Conservation (phyloP, 108 stramenopile species). For the Epithemia pelagica region DNA sequence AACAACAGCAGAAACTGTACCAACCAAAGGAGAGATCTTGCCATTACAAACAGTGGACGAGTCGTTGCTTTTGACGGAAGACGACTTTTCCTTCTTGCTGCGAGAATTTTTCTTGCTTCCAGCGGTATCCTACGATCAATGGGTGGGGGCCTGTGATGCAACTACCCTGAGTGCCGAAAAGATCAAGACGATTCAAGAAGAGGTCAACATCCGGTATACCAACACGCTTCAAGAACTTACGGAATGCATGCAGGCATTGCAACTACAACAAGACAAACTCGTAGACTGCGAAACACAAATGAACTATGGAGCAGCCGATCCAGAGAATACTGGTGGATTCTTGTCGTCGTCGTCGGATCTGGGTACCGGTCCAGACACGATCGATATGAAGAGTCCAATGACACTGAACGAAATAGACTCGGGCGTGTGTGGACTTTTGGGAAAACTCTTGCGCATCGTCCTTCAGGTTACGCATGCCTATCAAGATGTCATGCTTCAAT, state of each 20-base stretch:
- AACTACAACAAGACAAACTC: not conserved
- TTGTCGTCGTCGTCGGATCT: too few species aligned
- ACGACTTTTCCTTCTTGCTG: not conserved
- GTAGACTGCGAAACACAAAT: not conserved
- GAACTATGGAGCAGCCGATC: not conserved
- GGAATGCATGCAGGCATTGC: not conserved
- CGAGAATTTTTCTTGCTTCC: not conserved
- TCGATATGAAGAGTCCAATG: not conserved
- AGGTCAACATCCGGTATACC: not conserved
- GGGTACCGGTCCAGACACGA: not conserved
- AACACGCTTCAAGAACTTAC: not conserved
- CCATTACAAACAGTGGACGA: not conserved
- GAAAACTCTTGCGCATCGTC: conserved; percentile 2
- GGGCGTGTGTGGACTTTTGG: not conserved
- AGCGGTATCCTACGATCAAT: not conserved
- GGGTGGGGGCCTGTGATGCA: not conserved
- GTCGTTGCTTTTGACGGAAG: not conserved
- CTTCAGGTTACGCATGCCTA: conserved; percentile 74
- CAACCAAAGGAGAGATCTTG: not conserved
- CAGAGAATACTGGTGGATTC: too few species aligned
- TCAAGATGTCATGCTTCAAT: conserved; percentile 85
- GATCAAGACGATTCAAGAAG: not conserved
- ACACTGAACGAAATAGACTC: not conserved
- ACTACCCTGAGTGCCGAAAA: not conserved
- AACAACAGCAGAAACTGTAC: not conserved